phyloP scores from a whole-genome alignment of 2,329 filamentous ascomycete genomes.

The Penicillium sp. region DNA sequence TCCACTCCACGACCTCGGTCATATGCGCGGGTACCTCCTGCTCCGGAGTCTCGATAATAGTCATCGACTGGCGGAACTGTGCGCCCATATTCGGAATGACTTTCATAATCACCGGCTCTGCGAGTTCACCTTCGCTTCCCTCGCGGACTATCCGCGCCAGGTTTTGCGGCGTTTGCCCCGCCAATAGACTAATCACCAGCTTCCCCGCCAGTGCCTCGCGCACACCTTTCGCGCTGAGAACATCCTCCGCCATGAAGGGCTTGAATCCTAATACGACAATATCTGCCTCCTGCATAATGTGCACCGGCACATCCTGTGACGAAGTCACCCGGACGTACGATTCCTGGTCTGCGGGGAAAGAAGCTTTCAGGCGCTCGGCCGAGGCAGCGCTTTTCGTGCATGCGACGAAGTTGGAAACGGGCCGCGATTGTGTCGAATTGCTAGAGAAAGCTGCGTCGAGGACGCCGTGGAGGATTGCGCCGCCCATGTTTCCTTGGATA shows the following conservation, averaged over 20 bases:
- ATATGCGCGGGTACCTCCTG: slow-evolving; percentile 44
- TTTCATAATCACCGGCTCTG: slow-evolving; percentile 33
- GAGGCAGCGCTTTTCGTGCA: slow-evolving; percentile 42
- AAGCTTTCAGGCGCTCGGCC: slow-evolving; percentile 29
- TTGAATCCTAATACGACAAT: slow-evolving; percentile 49
- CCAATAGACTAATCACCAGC: slow-evolving; percentile 51
- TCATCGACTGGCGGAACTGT: slow-evolving; percentile 45
- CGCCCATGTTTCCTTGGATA: slow-evolving; percentile 36
- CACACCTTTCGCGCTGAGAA: slow-evolving; percentile 40
- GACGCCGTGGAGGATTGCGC: slow-evolving; percentile 36
- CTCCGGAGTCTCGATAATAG: slow-evolving; percentile 50
- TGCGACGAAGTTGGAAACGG: slow-evolving; percentile 35
- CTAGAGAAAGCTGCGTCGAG: slow-evolving; percentile 23
- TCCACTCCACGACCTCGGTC: slow-evolving; percentile 32
- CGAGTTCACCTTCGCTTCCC: slow-evolving; percentile 4
- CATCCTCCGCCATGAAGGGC: slow-evolving; percentile 43
- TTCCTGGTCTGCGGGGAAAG: slow-evolving; percentile 28
- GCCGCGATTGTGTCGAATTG: not conserved
- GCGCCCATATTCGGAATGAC: slow-evolving; percentile 50
- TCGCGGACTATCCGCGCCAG: slow-evolving; percentile 13
- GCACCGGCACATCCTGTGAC: slow-evolving; percentile 29
- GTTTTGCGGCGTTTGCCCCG: slow-evolving; percentile 43
- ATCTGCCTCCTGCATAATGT: slow-evolving; percentile 36
- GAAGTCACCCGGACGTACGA: slow-evolving; percentile 35
- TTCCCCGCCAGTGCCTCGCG: slow-evolving; percentile 43